Evolutionary conservation across 2,329 filamentous ascomycete species (phyloP).

Genomic region (Dactylonectria macrodidyma): DNA sequence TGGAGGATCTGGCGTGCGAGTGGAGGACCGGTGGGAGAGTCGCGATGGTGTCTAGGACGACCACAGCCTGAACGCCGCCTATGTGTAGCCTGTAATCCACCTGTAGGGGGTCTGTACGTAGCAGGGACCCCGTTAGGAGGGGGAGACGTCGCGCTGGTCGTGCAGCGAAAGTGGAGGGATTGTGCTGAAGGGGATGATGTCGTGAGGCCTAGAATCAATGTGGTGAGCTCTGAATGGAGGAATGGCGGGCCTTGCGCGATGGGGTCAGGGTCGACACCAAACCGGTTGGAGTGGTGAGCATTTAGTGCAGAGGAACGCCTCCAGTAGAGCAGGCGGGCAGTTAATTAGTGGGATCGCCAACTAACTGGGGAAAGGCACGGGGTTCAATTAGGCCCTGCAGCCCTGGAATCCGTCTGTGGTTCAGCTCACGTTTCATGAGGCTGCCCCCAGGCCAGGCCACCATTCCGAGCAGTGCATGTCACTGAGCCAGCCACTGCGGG

Average conservation of each 20-base stretch:
- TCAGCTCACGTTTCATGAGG: constrained; percentile 15
- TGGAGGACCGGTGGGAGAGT: constrained; percentile 40
- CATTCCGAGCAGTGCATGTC: constrained; percentile 6
- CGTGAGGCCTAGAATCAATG: constrained; percentile 5
- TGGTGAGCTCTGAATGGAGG: constrained; percentile 15
- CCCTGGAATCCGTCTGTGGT: constrained; percentile 18
- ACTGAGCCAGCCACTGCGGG: constrained; percentile 25
- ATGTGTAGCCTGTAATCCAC: background rate
- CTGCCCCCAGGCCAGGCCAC: background rate
- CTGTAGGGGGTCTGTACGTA: background rate
- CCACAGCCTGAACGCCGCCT: constrained; percentile 1
- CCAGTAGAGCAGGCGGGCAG: constrained; percentile 2
- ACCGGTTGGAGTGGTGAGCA: constrained; percentile 9
- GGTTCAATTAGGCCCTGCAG: constrained; percentile 14
- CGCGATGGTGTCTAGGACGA: constrained; percentile 24
- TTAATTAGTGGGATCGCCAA: constrained; percentile 24
- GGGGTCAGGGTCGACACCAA: constrained; percentile 14
- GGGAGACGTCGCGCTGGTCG: constrained; percentile 7
- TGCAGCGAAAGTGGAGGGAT: constrained; percentile 16
- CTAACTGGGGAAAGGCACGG: constrained; percentile 13
- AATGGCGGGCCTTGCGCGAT: constrained; percentile 17
- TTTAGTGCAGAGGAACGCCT: constrained; percentile 8
- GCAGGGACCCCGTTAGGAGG: background rate
- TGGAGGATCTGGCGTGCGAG: constrained; percentile 45
- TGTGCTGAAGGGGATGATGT: constrained; percentile 10